Conservation (phyloP, 371 early-diverging fungal species). For the Apophysomyces ossiformis region DNA sequence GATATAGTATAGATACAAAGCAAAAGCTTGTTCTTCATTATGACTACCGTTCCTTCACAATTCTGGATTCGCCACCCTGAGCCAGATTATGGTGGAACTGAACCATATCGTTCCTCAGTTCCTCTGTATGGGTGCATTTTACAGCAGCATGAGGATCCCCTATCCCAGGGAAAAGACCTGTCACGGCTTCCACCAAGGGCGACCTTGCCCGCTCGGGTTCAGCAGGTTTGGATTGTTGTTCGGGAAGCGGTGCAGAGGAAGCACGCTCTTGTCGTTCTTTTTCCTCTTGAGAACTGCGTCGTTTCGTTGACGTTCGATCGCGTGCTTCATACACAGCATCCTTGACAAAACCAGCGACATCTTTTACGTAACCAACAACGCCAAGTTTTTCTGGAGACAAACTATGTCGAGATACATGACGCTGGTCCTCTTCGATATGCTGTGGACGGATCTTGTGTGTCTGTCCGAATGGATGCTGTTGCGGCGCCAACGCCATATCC, state of each 20-base stretch:
- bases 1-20: no score
- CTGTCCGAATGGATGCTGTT: constrained; percentile 36
- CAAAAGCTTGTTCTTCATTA: no score
- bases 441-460: constrained; percentile 26
- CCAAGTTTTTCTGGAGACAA: constrained; percentile 53
- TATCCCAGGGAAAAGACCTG: constrained; percentile 41
- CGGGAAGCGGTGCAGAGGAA: constrained; percentile 1
- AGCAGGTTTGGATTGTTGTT: background rate
- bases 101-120: constrained; percentile 35
- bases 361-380: constrained; percentile 51
- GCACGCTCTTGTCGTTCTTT: background rate
- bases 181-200: constrained; percentile 40
- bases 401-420: constrained; percentile 37
- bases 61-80: background rate
- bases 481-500: constrained; percentile 46
- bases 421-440: constrained; percentile 15
- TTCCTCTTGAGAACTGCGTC: constrained; percentile 23
- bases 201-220: constrained; percentile 16
- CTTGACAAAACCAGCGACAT: constrained; percentile 54
- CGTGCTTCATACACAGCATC: constrained; percentile 41
- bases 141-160: constrained; percentile 14
- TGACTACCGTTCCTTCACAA: constrained; percentile 6
- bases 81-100: constrained; percentile 6
- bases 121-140: constrained; percentile 39
- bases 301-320: constrained; percentile 16